Evolutionary conservation across 495 filamentous ascomycete species (phyloP), one percentile per base, ranked within the genome.

Genomic region (Wilcoxina mikolae): DNA sequence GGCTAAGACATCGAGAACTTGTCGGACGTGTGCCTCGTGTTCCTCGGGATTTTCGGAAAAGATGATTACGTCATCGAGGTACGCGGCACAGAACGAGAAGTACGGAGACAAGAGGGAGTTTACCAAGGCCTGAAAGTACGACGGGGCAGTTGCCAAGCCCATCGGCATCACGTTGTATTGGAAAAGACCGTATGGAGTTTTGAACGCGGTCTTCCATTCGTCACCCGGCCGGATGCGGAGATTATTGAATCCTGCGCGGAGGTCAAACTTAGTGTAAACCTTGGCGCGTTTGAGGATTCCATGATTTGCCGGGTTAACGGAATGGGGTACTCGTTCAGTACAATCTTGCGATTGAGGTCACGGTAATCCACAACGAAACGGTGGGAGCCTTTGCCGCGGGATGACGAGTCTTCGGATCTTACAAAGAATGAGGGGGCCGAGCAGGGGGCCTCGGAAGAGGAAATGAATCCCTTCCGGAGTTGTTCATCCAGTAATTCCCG

Each of bases 41-140:
- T 68, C 28, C 26, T 59, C 26, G 15, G 59, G 33, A 3, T 11
- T 39, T 28, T 65, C 27, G 26, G 49, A 56, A 52, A 61, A 71
- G 29, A 73, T 67, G 0, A 72, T 38, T 31, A 71, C 61, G 26
- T 73, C 56, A 41, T 73, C 62, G 0, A 72, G 33, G 50, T 69
- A 72, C 2, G 49, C 63, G 17, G 56, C 52, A 22, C 27, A 54
- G 43, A 71, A 72, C 33, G 62, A 52, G 0, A 71, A 56, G 28
- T 55, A 61, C 0, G 65, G 63, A 23, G 23, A 2, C 11, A 71
- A 35, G n/a, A 50, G 41, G 18, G 59, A 22, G 45, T 69, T 69
- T 22, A 72, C 67, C 41, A 60, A 69, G 9, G 43, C 9, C 48
- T 69, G 58, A 52, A 69, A 72, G 0, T 58, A 53, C 1, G 53